phyloP scores from a whole-genome alignment of 306 rosid species.

The Cucurbita ficifolia region DNA sequence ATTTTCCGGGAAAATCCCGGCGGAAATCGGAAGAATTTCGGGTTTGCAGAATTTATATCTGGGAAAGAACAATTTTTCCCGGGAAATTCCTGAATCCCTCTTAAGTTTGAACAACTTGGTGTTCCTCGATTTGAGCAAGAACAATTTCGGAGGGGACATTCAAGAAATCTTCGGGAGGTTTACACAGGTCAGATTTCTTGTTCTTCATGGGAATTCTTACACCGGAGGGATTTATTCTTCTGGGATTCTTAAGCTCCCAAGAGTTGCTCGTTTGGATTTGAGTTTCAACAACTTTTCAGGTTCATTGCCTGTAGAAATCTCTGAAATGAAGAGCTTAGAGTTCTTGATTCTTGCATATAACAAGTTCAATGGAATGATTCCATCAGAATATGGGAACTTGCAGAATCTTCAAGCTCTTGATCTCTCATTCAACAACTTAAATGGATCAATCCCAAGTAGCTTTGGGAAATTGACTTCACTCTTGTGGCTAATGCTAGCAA shows the following conservation, averaged over 20 bases:
- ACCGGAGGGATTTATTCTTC: conserved; percentile 57
- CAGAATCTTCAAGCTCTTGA: conserved; percentile 60
- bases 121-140: conserved; percentile 86
- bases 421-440: conserved; percentile 50
- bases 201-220: conserved; percentile 52
- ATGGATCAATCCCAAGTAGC: conserved; percentile 56
- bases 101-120: conserved; percentile 34
- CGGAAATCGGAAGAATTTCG: conserved; percentile 43
- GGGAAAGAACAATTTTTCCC: conserved; percentile 58
- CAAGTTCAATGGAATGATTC: conserved; percentile 62
- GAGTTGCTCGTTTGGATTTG: conserved; percentile 43
- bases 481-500: conserved; percentile 87
- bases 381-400: conserved; percentile 44
- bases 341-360: conserved; percentile 52
- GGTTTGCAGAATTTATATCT: conserved; percentile 42
- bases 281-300: conserved; percentile 66
- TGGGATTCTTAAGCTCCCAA: conserved; percentile 53
- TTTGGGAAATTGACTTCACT: conserved; percentile 72
- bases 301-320: conserved; percentile 51
- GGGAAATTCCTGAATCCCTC: conserved; percentile 49
- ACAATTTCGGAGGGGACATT: conserved; percentile 41
- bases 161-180: conserved; percentile 65
- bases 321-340: conserved; percentile 46
- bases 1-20: conserved; percentile 50
- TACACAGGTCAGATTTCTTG: conserved; percentile 44